These are phyloP conservation scores for Orbilia ellipsospora DNA, from an alignment of 2,329 filamentous ascomycete species.

Conservation along the genomic window DNA sequence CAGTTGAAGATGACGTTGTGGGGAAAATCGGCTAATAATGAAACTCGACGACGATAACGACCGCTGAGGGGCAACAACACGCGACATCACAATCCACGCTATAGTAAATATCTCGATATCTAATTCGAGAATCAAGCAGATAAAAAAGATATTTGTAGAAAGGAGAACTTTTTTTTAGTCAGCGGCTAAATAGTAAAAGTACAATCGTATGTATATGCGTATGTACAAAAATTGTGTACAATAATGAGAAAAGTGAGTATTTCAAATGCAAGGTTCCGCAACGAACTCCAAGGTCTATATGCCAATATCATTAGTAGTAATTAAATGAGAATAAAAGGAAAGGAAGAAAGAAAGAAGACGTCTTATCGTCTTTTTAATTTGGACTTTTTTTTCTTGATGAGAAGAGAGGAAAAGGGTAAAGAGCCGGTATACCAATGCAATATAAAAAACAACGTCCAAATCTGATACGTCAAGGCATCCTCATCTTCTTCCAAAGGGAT, in stretches of 20 bases:
- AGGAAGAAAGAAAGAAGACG: not conserved
- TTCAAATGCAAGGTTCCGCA: slow-evolving; percentile 14
- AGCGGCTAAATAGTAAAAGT: slow-evolving; percentile 28
- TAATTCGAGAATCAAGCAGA: too few relatives aligned
- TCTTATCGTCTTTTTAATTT: not conserved
- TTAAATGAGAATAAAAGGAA: slow-evolving; percentile 1
- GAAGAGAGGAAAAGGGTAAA: slow-evolving; percentile 33
- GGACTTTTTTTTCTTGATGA: slow-evolving; percentile 6
- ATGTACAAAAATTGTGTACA: slow-evolving; percentile 25
- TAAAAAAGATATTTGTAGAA: not conserved
- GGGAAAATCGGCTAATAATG: slow-evolving; percentile 48
- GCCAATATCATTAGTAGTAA: slow-evolving; percentile 33
- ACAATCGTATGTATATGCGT: slow-evolving; percentile 26
- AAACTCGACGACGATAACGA: not conserved
- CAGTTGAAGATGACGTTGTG: slow-evolving; percentile 40
- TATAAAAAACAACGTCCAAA: slow-evolving; percentile 6
- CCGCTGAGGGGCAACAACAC: slow-evolving; percentile 33
- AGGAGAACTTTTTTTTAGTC: slow-evolving; percentile 19
- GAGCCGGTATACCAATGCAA: slow-evolving; percentile 4
- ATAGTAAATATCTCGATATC: too few relatives aligned
- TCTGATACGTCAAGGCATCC: not conserved
- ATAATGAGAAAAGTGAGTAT: not conserved
- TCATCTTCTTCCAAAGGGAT: slow-evolving; percentile 6
- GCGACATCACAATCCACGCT: not conserved
- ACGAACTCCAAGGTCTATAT: slow-evolving; percentile 36